A percentile compares a stretch with the other conserved stretches of the same genome.
These are phyloP conservation scores for Pharnaceum exiguum DNA, from an alignment of 148 eudicot species.

Conservation along the genomic window DNA sequence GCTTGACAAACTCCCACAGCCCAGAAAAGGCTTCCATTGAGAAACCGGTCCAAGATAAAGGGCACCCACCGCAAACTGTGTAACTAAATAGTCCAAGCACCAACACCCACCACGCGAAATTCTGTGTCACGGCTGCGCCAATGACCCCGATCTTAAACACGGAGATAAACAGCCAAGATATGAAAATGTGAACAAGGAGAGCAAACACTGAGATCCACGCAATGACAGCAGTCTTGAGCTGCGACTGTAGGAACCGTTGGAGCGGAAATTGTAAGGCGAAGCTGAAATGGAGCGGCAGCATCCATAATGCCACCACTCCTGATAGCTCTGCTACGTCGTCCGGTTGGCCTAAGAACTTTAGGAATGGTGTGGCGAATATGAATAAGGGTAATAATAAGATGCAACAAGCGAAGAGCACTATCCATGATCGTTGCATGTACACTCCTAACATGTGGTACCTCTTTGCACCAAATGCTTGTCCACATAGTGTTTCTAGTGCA, in stretches of 20 bases:
- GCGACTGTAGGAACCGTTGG: conserved; percentile 50
- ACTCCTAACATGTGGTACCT: conserved; percentile 51
- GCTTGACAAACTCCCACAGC: conserved; percentile 47
- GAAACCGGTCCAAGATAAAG: conserved; percentile 46
- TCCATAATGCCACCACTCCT: conserved; percentile 29
- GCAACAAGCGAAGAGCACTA: conserved; percentile 32
- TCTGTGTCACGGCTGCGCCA: conserved; percentile 27
- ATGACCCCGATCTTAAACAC: conserved; percentile 29
- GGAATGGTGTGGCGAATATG: conserved; percentile 34
- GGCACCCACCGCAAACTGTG: conserved; percentile 40
- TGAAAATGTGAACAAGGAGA: conserved; percentile 23
- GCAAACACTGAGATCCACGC: conserved; percentile 41
- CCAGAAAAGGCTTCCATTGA: conserved; percentile 50
- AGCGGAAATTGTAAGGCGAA: conserved; percentile 51
- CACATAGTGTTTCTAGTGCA: conserved; percentile 54
- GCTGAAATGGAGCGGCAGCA: conserved; percentile 48
- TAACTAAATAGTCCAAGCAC: conserved; percentile 36
- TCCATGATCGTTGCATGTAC: conserved; percentile 56
- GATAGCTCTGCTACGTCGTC: conserved; percentile 36
- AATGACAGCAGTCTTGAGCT: conserved; percentile 32
- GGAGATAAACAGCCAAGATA: conserved; percentile 36
- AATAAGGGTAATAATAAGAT: conserved; percentile 32
- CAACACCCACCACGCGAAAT: conserved; percentile 45
- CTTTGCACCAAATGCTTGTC: conserved; percentile 58
- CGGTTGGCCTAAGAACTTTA: conserved; percentile 45